These are phyloP conservation scores for Pleurotus tuoliensis DNA, from an alignment of 768 basidiomycete genomes.

Conservation along the genomic window DNA sequence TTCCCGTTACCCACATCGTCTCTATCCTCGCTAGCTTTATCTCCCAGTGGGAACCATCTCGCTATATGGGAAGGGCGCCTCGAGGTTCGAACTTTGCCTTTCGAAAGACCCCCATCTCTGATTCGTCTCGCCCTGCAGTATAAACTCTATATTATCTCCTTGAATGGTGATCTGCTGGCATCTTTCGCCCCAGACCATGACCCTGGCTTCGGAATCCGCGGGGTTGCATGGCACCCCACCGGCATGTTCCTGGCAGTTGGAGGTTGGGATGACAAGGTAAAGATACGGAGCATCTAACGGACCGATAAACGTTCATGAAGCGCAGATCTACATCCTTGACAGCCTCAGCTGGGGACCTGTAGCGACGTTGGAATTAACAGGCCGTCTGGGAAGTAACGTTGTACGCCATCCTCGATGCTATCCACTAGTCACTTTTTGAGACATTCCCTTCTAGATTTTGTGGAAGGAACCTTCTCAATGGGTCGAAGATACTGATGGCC, in stretches of 20 bases:
- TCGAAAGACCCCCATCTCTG: background rate
- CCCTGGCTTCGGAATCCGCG: slow-evolving; percentile 80
- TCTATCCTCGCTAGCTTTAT: slow-evolving; percentile 66
- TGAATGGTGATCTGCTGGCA: slow-evolving; percentile 60
- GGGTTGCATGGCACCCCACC: slow-evolving; percentile 81
- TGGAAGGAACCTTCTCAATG: slow-evolving; percentile 89
- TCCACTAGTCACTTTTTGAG: background rate
- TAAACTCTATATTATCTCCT: slow-evolving; percentile 66
- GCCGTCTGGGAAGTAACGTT: slow-evolving; percentile 49
- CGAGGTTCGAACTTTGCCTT: slow-evolving; percentile 48
- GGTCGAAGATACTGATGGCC: slow-evolving; percentile 78
- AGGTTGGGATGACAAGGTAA: slow-evolving; percentile 88
- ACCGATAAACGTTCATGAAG: background rate
- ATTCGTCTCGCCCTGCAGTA: slow-evolving; percentile 42
- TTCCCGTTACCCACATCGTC: slow-evolving; percentile 77
- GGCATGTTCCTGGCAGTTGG: slow-evolving; percentile 78
- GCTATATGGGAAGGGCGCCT: slow-evolving; percentile 83
- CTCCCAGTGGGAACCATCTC: slow-evolving; percentile 71
- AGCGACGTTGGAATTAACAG: slow-evolving; percentile 56
- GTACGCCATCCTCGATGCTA: slow-evolving; percentile 35
- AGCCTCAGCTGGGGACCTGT: slow-evolving; percentile 71
- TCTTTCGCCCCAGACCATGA: slow-evolving; percentile 72
- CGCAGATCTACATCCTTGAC: slow-evolving; percentile 75
- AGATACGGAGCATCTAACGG: slow-evolving; percentile 3
- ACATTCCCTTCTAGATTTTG: slow-evolving; percentile 43